Base-by-base conservation (phyloP, 2,329 filamentous ascomycete genomes). In the Penicillium italicum region DNA sequence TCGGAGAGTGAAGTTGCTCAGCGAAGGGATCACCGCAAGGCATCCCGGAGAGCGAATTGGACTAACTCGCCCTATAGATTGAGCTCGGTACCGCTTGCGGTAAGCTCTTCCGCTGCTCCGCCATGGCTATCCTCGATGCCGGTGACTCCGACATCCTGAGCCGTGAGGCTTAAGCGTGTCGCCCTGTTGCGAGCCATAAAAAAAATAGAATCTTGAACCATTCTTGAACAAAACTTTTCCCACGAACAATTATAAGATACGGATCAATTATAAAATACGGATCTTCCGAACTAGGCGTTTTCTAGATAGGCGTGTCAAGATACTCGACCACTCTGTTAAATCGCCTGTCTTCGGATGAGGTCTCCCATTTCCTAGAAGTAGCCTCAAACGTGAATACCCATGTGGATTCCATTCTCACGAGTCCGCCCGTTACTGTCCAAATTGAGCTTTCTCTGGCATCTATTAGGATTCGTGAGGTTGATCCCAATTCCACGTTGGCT, bases 101-200 rank as follows among this genome's bases (percentile, higher is more conserved):
- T 84, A 97, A 97, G 85, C 89, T 99, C 76, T 99, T 96, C 89
- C 86, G 91, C 71, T 96, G 91, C 87, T 95, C 90, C 69, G 96
- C 91, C 80, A 95, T 99, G 89, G 88, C 92, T 71, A 89, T 97
- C 76, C 82, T 97, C 68, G 94, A 99, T 80, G 91, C 92, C 76
- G 94, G 93, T 86, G 89, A 97, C 86, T 96, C 91, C 69, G 94
- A 99, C 80, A 99, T 99, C 79, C 85, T 99, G 26, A 64, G 55
- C 61, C 59, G 50, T 51, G 62, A 62, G 45, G 57, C 55, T 41
- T 63, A 62, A 62, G 57, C 45, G 46, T 55, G 4, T 54, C 53
- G 56, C 46, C 40, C 36, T 58, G 52, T 60, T 53, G 55, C 42
- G 56, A 53, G 47, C 26, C 31, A 34, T 24, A 45, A n/a, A 43